Percentiles rank a stretch among this genome's conserved stretches.
phyloP scores from a whole-genome alignment of 768 basidiomycete species.

The Fomitopsis serialis region DNA sequence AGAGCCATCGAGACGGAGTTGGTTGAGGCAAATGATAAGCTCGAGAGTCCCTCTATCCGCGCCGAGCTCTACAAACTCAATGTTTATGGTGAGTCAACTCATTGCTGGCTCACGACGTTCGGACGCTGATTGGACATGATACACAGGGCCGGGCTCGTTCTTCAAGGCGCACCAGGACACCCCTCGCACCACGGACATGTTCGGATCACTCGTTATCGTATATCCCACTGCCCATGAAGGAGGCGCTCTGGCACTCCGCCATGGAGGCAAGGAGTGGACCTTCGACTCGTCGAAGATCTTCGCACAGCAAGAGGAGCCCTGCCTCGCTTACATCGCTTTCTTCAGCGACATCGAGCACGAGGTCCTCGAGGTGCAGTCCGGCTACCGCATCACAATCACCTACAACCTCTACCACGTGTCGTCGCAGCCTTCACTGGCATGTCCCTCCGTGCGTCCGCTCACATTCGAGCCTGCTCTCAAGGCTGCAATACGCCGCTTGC shows the following conservation, averaged over 20 bases:
- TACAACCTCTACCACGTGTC: conserved; percentile 32
- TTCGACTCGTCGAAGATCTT: conserved; percentile 32
- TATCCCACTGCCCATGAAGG: conserved; percentile 43
- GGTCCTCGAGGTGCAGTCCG: conserved; percentile 33
- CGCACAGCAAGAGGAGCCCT: conserved; percentile 4
- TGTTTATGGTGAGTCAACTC: conserved; percentile 18
- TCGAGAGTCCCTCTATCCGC: conserved; percentile 4
- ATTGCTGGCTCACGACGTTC: no score
- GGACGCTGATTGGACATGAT: not conserved
- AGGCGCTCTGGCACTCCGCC: conserved; percentile 33
- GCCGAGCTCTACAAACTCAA: conserved; percentile 23
- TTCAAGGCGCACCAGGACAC: conserved; percentile 50
- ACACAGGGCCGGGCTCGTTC: conserved; percentile 36
- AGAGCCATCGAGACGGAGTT: not conserved
- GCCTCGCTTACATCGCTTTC: conserved; percentile 36
- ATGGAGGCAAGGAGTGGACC: conserved; percentile 24
- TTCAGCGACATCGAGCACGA: conserved; percentile 43
- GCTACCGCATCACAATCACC: conserved; percentile 40
- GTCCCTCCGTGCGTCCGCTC: not conserved
- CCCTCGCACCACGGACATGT: conserved; percentile 37
- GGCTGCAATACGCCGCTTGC: conserved; percentile 19
- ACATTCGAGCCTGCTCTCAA: conserved; percentile 4
- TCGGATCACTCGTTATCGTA: conserved; percentile 48
- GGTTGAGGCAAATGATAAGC: not conserved
- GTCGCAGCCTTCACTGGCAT: conserved; percentile 1